Conservation (phyloP, 495 filamentous ascomycete genomes). For the Copromyces sp. region DNA sequence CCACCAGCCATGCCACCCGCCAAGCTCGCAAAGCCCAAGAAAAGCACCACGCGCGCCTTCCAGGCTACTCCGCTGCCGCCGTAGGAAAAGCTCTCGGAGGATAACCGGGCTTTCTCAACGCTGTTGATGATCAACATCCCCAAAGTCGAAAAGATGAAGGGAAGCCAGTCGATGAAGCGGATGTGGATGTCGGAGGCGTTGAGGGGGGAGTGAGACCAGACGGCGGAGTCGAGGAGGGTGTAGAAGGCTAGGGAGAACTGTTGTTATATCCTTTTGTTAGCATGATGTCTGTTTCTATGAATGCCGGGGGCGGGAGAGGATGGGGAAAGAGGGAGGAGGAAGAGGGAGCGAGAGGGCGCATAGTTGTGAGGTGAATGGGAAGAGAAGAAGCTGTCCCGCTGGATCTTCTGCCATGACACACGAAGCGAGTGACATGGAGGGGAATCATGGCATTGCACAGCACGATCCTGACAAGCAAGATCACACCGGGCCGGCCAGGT, state of each 20-base stretch:
- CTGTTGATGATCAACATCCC: conserved; percentile 99
- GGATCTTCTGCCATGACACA: background rate
- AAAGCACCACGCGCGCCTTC: conserved; percentile 93
- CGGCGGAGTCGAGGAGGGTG: conserved; percentile 83
- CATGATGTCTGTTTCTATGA: background rate
- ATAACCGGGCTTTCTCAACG: conserved; percentile 85
- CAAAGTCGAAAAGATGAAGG: conserved; percentile 82
- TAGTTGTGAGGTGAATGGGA: background rate
- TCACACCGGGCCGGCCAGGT: background rate
- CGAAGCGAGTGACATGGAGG: background rate
- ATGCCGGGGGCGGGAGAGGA: background rate
- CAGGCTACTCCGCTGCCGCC: conserved; percentile 80
- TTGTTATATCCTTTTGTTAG: background rate
- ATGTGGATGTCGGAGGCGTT: conserved; percentile 82
- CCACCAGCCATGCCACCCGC: conserved; percentile 90
- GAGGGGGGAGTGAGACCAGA: conserved; percentile 68
- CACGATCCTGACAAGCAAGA: background rate
- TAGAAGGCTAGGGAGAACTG: conserved; percentile 98
- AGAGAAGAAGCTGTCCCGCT: background rate
- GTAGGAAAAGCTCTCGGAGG: conserved; percentile 80
- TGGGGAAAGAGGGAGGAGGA: background rate
- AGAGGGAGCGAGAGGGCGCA: background rate
- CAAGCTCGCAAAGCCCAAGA: conserved; percentile 87
- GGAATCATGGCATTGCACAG: background rate
- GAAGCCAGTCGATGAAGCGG: conserved; percentile 97